Base-by-base conservation (phyloP, 495 filamentous ascomycete species). In the Monascus purpureus region DNA sequence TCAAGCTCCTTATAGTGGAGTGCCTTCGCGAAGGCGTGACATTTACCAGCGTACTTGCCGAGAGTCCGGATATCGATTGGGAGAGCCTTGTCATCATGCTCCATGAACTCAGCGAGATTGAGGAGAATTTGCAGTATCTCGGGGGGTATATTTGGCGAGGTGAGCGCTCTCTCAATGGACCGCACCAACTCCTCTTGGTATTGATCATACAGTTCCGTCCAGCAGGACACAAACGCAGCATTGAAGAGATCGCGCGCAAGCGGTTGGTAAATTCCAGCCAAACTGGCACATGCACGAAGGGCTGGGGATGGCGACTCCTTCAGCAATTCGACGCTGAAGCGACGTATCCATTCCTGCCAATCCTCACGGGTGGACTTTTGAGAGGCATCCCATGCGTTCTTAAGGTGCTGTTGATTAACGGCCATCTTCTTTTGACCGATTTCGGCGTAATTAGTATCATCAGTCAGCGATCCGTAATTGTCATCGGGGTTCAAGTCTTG, bases 31-130 rank as follows among this genome's bases (percentile, higher is more conserved):
- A 90, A 96, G 4, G 90, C 90, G 56, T 99, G 90, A 33, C 92
- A 96, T 45, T 87, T 85, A 0, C 77, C 85, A 9, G 90, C 90
- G 47, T 94, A 92, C 43, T 83, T 80, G 13, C 92, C 90, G 20
- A 96, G 62, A 1, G 82, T 80, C 19, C 90, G 73, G 36, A 99
- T 93, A 51, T 99, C 92, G 41, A 99, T 95, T 11, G 90, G 90
- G 14, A 99, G 68, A 4, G 90, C 90, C 47, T 96, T 96, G 49
- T 99, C 90, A 45, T 96, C 90, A 45, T 99, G 90, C 46, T 99
- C 90, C 90, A 99, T 99, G 52, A 96, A 99, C 43, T 99, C 90
- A 2, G 87, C 90, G 9, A 99, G 70, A 52, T 96, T 99, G 32
- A 99, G 73, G 8, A 99, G 68, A 22, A 94, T 79, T 32, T 94